Conservation (phyloP, 257 asterid genomes). For the Solanum megistacrolobum region DNA sequence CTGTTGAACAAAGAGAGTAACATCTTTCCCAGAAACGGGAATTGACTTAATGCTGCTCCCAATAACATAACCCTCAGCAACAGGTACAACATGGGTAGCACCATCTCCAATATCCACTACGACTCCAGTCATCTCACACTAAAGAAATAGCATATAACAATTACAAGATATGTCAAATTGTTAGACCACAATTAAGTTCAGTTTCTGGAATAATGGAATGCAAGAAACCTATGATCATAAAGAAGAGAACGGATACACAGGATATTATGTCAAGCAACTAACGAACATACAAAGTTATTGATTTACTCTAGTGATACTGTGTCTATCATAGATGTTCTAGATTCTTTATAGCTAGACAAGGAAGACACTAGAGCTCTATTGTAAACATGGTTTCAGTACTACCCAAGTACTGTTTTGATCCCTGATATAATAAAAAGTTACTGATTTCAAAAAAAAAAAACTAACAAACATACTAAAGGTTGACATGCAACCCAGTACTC, state of each 20-base stretch:
- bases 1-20: constrained; percentile 79
- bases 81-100: constrained; percentile 96
- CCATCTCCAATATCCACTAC: constrained; percentile 97
- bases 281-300: neutral
- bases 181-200: neutral
- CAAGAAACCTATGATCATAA: neutral
- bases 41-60: constrained; percentile 96
- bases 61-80: constrained; percentile 94
- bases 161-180: neutral
- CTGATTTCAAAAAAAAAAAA: neutral
- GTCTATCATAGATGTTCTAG: neutral
- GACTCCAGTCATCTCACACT: constrained; percentile 99
- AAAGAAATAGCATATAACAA: constrained; percentile 19
- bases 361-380: neutral
- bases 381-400: neutral
- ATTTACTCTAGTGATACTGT: neutral
- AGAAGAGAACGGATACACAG: neutral
- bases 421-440: neutral
- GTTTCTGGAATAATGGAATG: neutral
- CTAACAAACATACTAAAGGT: neutral
- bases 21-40: constrained; percentile 81
- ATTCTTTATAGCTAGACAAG: neutral
- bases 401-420: neutral
- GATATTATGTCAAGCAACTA: neutral
- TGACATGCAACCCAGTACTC: neutral